Base-by-base conservation (phyloP, 768 basidiomycete species). In the Trametes gibbosa region DNA sequence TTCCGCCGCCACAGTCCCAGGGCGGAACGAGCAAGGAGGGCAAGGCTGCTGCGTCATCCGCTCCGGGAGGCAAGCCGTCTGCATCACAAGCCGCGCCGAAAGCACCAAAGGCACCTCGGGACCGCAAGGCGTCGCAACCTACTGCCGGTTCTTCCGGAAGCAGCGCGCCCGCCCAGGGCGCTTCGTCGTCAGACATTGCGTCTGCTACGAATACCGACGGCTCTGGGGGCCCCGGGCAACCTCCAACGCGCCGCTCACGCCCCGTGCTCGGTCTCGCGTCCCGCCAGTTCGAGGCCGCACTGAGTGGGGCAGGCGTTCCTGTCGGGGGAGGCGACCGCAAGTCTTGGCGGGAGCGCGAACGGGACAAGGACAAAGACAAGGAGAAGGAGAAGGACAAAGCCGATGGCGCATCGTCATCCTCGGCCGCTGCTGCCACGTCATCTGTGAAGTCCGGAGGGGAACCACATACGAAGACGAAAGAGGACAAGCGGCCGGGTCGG, bases 231-330 rank as follows among this genome's bases (percentile, higher is more conserved):
- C 16, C 54, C 12, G 54, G 35, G 1, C 54, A 47, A 8, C 35
- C 74, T 8, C 53, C 67, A 13, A 47, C 76, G 2, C 79, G 82
- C 23, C 78, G 83, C 32, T 63, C 70, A 5, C 81, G 87, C 6
- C 86, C 86, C 1, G 76, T 86, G 10, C 72, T 90, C 32, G 86
- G 87, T 0, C 68, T 87, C 8, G 85, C 78, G 0, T 84, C 83
- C 3, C 78, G 88, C 13, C 86, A 89, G 14, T 86, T 91, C 52
- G 87, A 89, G 64, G 87, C 84, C 7, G 89, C 89, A 8, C 71
- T 91, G 27, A 89, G 72, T 56, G 84, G 86, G 0, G 83, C 84
- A 0, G 85, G 84, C 5, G 82, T n/a, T n/a, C n/a, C n/a, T n/a
- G n/a, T 84, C 4, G 23, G 45, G n/a, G 45, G 47, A 5, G 66